Evolutionary conservation across 2,329 filamentous ascomycete genomes (phyloP).

Genomic region (Aspergillus felis): DNA sequence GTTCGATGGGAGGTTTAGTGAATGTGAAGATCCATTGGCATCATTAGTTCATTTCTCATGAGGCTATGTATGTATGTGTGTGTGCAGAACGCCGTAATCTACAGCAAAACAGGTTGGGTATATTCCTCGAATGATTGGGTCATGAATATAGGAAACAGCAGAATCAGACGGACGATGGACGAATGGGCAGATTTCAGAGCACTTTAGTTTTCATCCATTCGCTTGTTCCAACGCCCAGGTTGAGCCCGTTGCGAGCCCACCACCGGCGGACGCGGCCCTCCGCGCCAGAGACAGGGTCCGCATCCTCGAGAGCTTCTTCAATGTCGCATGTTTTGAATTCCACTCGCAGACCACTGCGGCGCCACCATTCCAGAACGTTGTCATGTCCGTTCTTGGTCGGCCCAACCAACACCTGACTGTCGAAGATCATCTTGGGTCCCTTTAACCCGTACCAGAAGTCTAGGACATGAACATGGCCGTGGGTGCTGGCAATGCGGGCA

Average conservation of each 20-base stretch:
- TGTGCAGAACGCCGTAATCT: background rate
- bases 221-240: conserved; percentile 74
- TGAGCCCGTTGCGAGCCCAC: conserved; percentile 84
- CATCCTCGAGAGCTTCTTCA: conserved; percentile 89
- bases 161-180: background rate
- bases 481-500: conserved; percentile 76
- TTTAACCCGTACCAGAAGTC: conserved; percentile 76
- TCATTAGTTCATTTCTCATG: background rate
- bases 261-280: conserved; percentile 72
- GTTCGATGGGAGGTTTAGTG: background rate
- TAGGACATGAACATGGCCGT: conserved; percentile 79
- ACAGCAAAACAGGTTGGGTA: background rate
- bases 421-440: conserved; percentile 74
- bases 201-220: conserved; percentile 86
- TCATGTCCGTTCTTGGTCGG: conserved; percentile 85
- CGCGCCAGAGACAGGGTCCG: conserved; percentile 59
- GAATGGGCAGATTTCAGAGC: conserved; percentile 43
- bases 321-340: conserved; percentile 96
- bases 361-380: conserved; percentile 89
- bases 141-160: background rate
- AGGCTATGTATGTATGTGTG: background rate
- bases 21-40: background rate
- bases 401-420: conserved; percentile 77
- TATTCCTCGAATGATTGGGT: background rate
- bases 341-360: conserved; percentile 65